These are phyloP conservation scores for Alternaria brassicae DNA, from an alignment of 2,329 filamentous ascomycete genomes.

Conservation along the genomic window DNA sequence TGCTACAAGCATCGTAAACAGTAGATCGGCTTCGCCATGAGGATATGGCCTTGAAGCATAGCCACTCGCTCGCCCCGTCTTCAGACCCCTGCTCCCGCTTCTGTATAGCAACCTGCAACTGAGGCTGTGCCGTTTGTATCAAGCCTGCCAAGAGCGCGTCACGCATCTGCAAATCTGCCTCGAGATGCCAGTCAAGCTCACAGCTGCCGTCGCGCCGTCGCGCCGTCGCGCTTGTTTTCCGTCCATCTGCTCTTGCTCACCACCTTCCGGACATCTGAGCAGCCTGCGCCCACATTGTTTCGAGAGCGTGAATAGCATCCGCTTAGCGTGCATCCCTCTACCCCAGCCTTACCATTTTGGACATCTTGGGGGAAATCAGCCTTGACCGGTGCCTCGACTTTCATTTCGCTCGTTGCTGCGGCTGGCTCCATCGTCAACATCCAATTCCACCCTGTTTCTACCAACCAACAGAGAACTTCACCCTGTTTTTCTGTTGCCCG, in stretches of 20 bases:
- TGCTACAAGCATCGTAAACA: conserved; percentile 3
- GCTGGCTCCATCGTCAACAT: conserved; percentile 33
- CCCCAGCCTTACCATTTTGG: conserved; percentile 33
- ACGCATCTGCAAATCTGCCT: conserved; percentile 47
- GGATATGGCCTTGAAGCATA: conserved; percentile 28
- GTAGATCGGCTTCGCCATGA: conserved; percentile 13
- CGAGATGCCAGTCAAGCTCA: conserved; percentile 42
- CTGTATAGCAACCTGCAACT: conserved; percentile 33
- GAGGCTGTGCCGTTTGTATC: conserved; percentile 47
- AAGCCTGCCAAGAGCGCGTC: conserved; percentile 39
- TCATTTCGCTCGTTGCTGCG: conserved; percentile 40
- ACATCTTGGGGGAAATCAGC: conserved; percentile 41
- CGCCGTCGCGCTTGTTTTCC: conserved; percentile 41
- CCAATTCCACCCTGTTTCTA: conserved; percentile 31
- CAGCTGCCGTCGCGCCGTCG: conserved; percentile 37
- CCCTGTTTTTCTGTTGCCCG: conserved; percentile 28
- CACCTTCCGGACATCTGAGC: conserved; percentile 23
- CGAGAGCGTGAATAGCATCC: conserved; percentile 25
- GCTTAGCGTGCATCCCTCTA: conserved; percentile 41
- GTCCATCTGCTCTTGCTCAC: conserved; percentile 25
- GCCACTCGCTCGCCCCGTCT: conserved; percentile 32
- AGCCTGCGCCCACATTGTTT: conserved; percentile 26
- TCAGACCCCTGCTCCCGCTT: conserved; percentile 29
- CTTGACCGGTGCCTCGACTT: conserved; percentile 46
- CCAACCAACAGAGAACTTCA: conserved; percentile 29